Conservation (phyloP, 768 basidiomycete species). For the Saitozyma sp. region DNA sequence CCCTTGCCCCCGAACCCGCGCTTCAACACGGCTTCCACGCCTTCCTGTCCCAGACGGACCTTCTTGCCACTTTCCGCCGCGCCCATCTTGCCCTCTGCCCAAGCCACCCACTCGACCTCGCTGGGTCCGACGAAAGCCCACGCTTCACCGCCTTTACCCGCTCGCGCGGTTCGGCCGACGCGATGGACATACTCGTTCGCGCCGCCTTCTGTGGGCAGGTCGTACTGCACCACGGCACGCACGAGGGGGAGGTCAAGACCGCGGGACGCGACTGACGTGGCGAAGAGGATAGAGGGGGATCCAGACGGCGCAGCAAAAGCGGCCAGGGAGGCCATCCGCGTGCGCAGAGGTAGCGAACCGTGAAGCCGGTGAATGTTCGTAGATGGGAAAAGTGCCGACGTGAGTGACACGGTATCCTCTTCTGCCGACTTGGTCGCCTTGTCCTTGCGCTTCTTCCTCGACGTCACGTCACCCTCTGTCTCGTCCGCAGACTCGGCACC, state of each 20-base stretch:
- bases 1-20: constrained; percentile 84
- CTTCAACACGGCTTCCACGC: constrained; percentile 69
- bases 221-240: constrained; percentile 90
- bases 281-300: constrained; percentile 72
- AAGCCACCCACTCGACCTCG: constrained; percentile 84
- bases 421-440: constrained; percentile 36
- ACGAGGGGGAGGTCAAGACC: constrained; percentile 95
- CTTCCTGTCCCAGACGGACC: constrained; percentile 62
- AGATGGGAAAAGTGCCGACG: constrained; percentile 75
- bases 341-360: constrained; percentile 80
- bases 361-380: constrained; percentile 85
- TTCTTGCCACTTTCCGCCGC: constrained; percentile 53
- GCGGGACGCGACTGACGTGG: constrained; percentile 97
- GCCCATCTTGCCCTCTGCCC: constrained; percentile 82
- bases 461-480: constrained; percentile 27
- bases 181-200: constrained; percentile 95
- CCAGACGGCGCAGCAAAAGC: constrained; percentile 63
- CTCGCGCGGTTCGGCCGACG: constrained; percentile 94
- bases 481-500: constrained; percentile 39
- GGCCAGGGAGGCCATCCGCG: constrained; percentile 77
- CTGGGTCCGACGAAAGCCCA: constrained; percentile 88
- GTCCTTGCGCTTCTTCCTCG: constrained; percentile 33
- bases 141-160: constrained; percentile 90
- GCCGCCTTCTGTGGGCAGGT: constrained; percentile 95
- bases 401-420: constrained; percentile 58